phyloP scores from a whole-genome alignment of 345 rosid genomes.

The Viola odorata region DNA sequence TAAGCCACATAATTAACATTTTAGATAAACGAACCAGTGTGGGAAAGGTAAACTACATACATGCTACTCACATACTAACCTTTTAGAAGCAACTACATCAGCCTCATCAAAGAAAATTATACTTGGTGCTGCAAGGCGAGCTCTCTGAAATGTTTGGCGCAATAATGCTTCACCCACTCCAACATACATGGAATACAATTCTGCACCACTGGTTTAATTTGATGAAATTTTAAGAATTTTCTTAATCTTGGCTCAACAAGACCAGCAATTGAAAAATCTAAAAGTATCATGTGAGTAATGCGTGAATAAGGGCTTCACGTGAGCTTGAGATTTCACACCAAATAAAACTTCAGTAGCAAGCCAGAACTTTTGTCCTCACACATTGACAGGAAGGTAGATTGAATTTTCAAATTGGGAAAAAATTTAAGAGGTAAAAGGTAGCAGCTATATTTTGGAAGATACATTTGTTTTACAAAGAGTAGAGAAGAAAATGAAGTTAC shows the following conservation, averaged over 20 bases:
- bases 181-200: conserved; percentile 91
- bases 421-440: no score
- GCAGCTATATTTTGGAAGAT: no score
- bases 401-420: no score
- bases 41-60: background rate
- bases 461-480: no score
- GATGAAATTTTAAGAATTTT: conserved; percentile 6
- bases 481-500: no score
- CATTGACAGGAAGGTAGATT: no score
- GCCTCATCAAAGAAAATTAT: conserved; percentile 94
- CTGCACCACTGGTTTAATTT: conserved; percentile 62
- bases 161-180: conserved; percentile 96
- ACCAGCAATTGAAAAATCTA: background rate
- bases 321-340: no score
- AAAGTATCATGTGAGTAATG: background rate
- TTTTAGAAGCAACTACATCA: conserved; percentile 76
- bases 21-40: no score
- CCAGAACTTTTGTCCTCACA: no score
- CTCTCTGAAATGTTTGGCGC: conserved; percentile 81
- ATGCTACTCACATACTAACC: conserved; percentile 34
- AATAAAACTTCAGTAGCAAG: no score
- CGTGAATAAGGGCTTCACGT: no score
- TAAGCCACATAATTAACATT: no score
- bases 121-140: conserved; percentile 90
- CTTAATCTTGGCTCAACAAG: background rate